phyloP scores from a whole-genome alignment of 1,284 basidiomycete genomes.

The Ustilago hordei region DNA sequence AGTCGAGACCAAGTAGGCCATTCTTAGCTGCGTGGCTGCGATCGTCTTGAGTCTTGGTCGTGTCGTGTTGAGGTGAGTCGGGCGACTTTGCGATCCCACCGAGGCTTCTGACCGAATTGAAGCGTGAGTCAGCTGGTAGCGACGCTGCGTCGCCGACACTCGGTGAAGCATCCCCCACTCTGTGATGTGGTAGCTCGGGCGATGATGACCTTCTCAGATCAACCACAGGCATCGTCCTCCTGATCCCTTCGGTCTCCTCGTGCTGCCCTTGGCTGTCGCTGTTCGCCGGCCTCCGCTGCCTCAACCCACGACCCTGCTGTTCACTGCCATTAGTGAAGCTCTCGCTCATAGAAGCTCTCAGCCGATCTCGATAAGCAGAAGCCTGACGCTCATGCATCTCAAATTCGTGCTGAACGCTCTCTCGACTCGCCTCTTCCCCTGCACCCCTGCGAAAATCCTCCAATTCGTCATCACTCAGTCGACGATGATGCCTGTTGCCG shows the following conservation, averaged over 20 bases:
- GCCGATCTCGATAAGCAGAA: constrained; percentile 32
- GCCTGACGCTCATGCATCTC: constrained; percentile 53
- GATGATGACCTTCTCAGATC: constrained; percentile 20
- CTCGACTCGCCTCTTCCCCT: constrained; percentile 42
- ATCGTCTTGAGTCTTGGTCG: not conserved
- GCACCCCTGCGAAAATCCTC: constrained; percentile 42
- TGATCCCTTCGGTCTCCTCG: not conserved
- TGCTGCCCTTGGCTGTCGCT: not conserved
- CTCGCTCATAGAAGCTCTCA: constrained; percentile 35
- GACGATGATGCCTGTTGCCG: constrained; percentile 1
- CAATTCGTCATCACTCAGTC: constrained; percentile 45
- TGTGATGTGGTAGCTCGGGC: constrained; percentile 38
- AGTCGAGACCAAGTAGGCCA: constrained; percentile 31
- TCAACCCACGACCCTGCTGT: constrained; percentile 11
- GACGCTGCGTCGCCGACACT: constrained; percentile 17
- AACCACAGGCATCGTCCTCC: constrained; percentile 10
- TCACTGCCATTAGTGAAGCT: not conserved
- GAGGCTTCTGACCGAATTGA: constrained; percentile 7
- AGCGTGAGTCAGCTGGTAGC: constrained; percentile 6
- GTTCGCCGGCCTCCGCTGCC: constrained; percentile 16
- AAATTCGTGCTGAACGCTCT: constrained; percentile 48
- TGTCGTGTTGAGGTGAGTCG: not conserved
- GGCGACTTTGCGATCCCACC: not conserved
- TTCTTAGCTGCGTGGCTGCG: constrained; percentile 22
- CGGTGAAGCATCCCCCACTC: constrained; percentile 25